Evolutionary conservation across 768 basidiomycete species (phyloP), one percentile per base, ranked within the genome.

Genomic region (Podaxis rugospora): DNA sequence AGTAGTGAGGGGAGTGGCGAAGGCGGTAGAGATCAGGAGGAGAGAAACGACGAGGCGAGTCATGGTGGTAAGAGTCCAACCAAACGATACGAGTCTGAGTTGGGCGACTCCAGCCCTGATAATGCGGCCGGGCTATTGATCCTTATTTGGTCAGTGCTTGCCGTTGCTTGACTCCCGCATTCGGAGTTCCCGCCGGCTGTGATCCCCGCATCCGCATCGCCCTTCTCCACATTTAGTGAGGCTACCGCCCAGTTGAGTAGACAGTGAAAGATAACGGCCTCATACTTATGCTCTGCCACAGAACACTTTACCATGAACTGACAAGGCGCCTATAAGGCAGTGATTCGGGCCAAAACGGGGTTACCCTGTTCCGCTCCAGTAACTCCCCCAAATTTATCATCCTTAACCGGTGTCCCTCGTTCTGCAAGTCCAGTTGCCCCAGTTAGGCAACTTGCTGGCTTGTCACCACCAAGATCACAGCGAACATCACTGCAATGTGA

Each of bases 1-100:
- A n/a, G 82, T 84, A 57, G 81, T 81, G 57, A 83, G 78, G n/a
- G 83, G 82, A 10, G 80, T 79, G 11, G 80, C 71, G 53, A 70
- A 61, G 55, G 71, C 76, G 23, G 72, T 62, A 28, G 76, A 70
- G 57, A 72, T 71, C 61, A 77, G 66, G 42, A 76, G 74, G 25
- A 79, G 70, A 57, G 79, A 77, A 50, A 82, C 72, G 57, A 75
- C 62, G 64, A 81, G 63, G 62, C 70, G 66, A 66, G 75, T 69
- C 80, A 81, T 83, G 74, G 70, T 80, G 74, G 75, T 71, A 62
- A 66, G 36, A 51, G 49, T 39, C 51, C 51, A 54, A 61, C 44
- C 64, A 64, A 64, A 63, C 65, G 66, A 69, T 69, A 50, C 46
- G 49, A 60, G 39, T n/a, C 18, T 5, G 58, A 61, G 57, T 32